Evolutionary conservation across 2,329 filamentous ascomycete species (phyloP).

Genomic region (Colletotrichum salicis): DNA sequence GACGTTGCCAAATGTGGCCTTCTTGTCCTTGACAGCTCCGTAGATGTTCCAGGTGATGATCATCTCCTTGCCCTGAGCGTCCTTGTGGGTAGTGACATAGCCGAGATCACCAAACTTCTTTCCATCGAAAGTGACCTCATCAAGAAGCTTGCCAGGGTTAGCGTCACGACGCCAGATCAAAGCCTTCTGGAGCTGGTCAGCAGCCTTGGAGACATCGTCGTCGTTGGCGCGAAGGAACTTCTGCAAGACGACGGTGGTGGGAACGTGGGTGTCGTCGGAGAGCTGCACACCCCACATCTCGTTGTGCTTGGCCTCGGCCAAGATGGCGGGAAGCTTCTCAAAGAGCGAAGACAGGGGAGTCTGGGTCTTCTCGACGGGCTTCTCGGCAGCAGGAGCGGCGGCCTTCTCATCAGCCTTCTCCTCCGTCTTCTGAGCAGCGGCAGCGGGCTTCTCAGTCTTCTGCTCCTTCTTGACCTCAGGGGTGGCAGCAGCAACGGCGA

Average conservation of each 20-base stretch:
- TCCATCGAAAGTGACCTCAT: constrained; percentile 71
- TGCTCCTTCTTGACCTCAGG: constrained; percentile 18
- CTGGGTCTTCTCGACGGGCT: constrained; percentile 38
- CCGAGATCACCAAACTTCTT: constrained; percentile 82
- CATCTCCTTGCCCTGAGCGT: constrained; percentile 64
- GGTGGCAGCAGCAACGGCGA: constrained; percentile 38
- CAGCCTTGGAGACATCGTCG: constrained; percentile 77
- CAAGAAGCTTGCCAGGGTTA: constrained; percentile 74
- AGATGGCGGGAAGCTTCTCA: constrained; percentile 66
- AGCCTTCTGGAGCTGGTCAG: constrained; percentile 81
- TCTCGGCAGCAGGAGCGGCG: constrained; percentile 7
- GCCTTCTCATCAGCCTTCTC: constrained; percentile 37
- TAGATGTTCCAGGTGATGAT: constrained; percentile 95
- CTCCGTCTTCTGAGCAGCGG: constrained; percentile 46
- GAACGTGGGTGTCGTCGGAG: constrained; percentile 66
- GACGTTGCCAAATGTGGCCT: constrained; percentile 84
- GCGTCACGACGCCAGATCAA: constrained; percentile 85
- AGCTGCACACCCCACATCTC: constrained; percentile 92
- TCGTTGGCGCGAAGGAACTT: constrained; percentile 95
- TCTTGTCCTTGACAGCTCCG: constrained; percentile 83
- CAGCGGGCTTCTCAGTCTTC: constrained; percentile 31
- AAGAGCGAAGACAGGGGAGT: constrained; percentile 66
- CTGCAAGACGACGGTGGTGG: constrained; percentile 85
- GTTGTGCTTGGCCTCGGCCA: constrained; percentile 66
- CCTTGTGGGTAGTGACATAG: constrained; percentile 79